A percentile compares a stretch with the other conserved stretches of the same genome.
These are phyloP conservation scores for Arbutus unedo DNA, from an alignment of 148 eudicot genomes.

Conservation along the genomic window DNA sequence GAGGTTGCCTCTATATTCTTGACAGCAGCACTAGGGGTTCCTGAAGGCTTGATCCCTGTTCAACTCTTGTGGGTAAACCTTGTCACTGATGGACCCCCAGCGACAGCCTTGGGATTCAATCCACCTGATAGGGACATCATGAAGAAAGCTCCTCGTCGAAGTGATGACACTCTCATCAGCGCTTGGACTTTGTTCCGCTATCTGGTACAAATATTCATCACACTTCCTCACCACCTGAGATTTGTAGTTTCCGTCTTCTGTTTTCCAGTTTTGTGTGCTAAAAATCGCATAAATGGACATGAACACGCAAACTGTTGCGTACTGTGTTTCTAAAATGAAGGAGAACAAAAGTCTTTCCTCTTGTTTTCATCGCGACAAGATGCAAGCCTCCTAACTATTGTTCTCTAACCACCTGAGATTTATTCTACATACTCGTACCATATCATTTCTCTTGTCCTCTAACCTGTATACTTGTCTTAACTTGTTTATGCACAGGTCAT, in stretches of 20 bases:
- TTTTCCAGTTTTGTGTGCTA: neutral
- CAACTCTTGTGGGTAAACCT: slow-evolving; percentile 92
- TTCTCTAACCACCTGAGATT: no score
- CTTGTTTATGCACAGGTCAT: slow-evolving; percentile 32
- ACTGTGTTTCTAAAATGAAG: no score
- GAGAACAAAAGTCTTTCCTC: no score
- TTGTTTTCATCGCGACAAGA: no score
- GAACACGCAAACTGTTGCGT: neutral
- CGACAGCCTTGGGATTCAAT: slow-evolving; percentile 88
- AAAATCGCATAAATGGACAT: neutral
- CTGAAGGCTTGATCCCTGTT: slow-evolving; percentile 85
- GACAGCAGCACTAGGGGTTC: slow-evolving; percentile 88
- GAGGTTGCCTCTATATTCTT: slow-evolving; percentile 81
- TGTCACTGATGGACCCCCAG: slow-evolving; percentile 94
- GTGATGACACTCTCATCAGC: slow-evolving; percentile 69
- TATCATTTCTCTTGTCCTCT: neutral
- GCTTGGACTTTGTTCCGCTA: slow-evolving; percentile 83
- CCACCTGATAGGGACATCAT: slow-evolving; percentile 85
- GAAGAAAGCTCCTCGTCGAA: slow-evolving; percentile 80
- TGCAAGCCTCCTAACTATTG: no score
- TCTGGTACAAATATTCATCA: slow-evolving; percentile 37
- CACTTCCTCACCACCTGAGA: neutral
- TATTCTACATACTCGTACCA: neutral
- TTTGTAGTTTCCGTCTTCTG: neutral
- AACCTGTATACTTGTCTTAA: neutral